Conservation (phyloP, 2,329 filamentous ascomycete genomes). For the Cytospora piceicola region DNA sequence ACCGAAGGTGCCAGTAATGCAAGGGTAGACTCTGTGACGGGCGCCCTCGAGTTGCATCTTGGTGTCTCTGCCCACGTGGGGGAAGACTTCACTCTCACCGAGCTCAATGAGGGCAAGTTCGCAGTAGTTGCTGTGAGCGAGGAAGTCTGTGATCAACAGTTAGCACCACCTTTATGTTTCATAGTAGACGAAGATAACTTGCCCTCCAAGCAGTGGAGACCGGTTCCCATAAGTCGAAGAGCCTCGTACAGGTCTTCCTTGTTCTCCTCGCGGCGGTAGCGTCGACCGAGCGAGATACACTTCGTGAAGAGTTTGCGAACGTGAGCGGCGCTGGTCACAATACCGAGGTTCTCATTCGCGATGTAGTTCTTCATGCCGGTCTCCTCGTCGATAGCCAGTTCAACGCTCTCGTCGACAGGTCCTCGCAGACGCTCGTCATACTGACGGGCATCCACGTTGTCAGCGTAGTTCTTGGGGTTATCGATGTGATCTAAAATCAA, state of each 20-base stretch:
- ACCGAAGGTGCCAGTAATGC: conserved; percentile 90
- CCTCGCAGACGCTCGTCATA: conserved; percentile 83
- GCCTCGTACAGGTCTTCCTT: conserved; percentile 86
- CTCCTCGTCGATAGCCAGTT: conserved; percentile 76
- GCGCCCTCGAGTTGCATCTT: conserved; percentile 70
- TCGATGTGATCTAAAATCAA: conserved; percentile 62
- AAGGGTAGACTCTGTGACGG: conserved; percentile 70
- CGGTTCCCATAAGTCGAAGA: conserved; percentile 83
- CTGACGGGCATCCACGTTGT: conserved; percentile 81
- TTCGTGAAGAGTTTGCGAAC: conserved; percentile 73
- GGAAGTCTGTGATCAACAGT: conserved; percentile 64
- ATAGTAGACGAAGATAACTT: conserved; percentile 30
- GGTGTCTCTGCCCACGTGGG: conserved; percentile 81
- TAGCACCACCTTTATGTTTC: conserved; percentile 10
- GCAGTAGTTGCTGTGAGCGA: conserved; percentile 91
- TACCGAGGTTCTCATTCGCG: conserved; percentile 76
- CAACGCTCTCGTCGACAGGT: conserved; percentile 76
- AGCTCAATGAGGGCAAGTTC: conserved; percentile 88
- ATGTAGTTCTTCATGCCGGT: conserved; percentile 94
- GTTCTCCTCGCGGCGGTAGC: conserved; percentile 67
- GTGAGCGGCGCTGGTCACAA: conserved; percentile 80
- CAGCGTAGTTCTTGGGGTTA: conserved; percentile 80
- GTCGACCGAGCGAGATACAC: conserved; percentile 79
- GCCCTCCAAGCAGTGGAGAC: conserved; percentile 85
- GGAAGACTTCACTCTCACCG: conserved; percentile 80